phyloP scores from a whole-genome alignment of 257 asterid species.

The Primulina tabacum region DNA sequence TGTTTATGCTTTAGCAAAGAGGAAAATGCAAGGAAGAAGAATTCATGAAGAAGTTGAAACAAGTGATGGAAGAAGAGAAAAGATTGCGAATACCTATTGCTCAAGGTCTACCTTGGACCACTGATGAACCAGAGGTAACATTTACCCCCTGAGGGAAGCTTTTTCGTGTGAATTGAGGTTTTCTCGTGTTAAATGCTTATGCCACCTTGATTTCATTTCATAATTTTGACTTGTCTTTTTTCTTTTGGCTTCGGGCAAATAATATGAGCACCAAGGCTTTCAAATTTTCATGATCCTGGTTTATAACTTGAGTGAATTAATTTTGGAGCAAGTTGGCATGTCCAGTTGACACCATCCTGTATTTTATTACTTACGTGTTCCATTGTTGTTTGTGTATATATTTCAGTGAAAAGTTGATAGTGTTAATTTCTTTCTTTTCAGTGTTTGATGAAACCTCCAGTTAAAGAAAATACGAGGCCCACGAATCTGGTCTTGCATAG shows the following conservation, averaged over 20 bases:
- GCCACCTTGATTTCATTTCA: not conserved
- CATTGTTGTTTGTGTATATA: not conserved
- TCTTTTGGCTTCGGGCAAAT: too few relatives aligned
- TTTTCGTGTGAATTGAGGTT: constrained; percentile 22
- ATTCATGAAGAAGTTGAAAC: constrained; percentile 65
- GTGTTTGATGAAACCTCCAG: constrained; percentile 77
- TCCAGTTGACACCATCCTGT: too few relatives aligned
- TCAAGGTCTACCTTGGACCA: constrained; percentile 98
- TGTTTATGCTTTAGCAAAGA: constrained; percentile 62
- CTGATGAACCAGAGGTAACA: constrained; percentile 35
- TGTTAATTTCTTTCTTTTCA: constrained; percentile 29
- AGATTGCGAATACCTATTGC: constrained; percentile 80
- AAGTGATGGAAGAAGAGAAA: constrained; percentile 80
- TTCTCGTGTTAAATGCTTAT: not conserved
- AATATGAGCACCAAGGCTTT: not conserved
- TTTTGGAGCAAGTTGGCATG: too few relatives aligned
- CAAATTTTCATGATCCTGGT: not conserved
- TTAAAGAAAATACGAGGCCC: constrained; percentile 69
- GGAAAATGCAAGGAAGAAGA: constrained; percentile 89
- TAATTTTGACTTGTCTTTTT: not conserved
- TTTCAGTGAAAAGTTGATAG: not conserved
- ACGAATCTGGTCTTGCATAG: constrained; percentile 72
- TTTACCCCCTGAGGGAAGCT: not conserved
- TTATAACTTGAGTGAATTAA: too few relatives aligned
- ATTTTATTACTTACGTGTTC: not conserved